Percentiles rank a stretch among this genome's conserved stretches.
phyloP scores from a whole-genome alignment of 148 eudicot species.

The Camellia sinensis region DNA sequence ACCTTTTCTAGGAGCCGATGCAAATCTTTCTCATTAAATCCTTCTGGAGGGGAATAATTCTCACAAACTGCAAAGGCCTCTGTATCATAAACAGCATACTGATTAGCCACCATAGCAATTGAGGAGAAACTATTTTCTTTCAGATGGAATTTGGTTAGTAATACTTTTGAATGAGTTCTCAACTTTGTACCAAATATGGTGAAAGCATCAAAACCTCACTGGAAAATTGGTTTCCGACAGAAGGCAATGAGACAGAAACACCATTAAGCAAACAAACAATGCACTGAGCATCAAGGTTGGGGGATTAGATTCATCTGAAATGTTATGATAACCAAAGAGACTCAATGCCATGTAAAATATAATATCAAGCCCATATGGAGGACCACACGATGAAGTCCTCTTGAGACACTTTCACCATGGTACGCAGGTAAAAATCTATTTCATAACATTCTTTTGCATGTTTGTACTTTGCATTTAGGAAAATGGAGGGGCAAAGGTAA shows the following conservation, averaged over 20 bases:
- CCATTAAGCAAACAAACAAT: background rate
- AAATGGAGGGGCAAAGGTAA: background rate
- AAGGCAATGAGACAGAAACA: background rate
- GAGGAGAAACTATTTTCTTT: background rate
- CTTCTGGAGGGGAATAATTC: constrained; percentile 94
- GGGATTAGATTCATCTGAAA: background rate
- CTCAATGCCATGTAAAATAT: background rate
- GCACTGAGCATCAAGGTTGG: background rate
- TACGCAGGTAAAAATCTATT: background rate
- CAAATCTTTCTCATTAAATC: constrained; percentile 86
- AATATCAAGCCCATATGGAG: background rate
- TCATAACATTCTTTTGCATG: background rate
- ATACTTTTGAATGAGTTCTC: background rate
- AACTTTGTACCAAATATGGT: background rate
- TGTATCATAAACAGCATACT: constrained; percentile 27
- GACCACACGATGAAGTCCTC: background rate
- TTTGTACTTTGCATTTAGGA: background rate
- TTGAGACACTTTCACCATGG: background rate
- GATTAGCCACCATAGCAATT: constrained; percentile 5
- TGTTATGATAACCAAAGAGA: background rate
- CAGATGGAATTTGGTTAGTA: background rate
- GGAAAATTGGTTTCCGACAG: background rate
- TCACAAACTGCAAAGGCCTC: constrained; percentile 99
- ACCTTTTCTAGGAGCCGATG: constrained; percentile 86
- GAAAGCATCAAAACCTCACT: background rate